phyloP scores from a whole-genome alignment of 208 protist species.

The Vickermania ingenoplastis region DNA sequence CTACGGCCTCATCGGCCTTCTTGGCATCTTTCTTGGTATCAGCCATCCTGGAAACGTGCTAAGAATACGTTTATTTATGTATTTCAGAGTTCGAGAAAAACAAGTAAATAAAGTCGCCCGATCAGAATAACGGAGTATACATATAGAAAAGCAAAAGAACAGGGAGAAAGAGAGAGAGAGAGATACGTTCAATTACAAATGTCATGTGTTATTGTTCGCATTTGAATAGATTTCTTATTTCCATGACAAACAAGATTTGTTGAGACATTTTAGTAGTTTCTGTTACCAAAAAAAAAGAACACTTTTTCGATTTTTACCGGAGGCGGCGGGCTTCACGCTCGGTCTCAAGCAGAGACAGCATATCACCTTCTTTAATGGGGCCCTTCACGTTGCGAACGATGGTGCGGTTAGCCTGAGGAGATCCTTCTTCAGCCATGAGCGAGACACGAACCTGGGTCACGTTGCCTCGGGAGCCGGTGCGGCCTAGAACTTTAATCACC shows the following conservation, averaged over 20 bases:
- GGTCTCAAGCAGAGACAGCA: conserved; percentile 99
- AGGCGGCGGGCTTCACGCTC: conserved; percentile 99
- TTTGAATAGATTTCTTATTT: too few relatives aligned
- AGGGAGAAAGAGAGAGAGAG: too few relatives aligned
- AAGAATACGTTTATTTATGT: not conserved
- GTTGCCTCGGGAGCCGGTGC: conserved; percentile 99
- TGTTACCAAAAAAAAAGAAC: not conserved
- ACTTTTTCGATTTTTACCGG: conserved; percentile 79
- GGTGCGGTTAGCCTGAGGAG: conserved; percentile 85
- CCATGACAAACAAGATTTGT: too few relatives aligned
- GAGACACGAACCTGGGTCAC: conserved; percentile 97
- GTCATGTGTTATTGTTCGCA: too few relatives aligned
- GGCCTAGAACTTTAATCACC: conserved; percentile 97
- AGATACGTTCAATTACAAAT: too few relatives aligned
- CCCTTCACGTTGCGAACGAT: conserved; percentile 99
- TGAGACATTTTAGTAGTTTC: conserved; percentile 1
- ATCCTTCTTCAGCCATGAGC: conserved; percentile 89
- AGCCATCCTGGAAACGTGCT: conserved; percentile 14
- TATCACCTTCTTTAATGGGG: conserved; percentile 97
- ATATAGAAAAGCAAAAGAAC: conserved; percentile 4
- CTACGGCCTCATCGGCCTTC: conserved; percentile 73
- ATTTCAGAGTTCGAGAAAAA: conserved; percentile 9
- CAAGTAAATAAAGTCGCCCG: too few relatives aligned
- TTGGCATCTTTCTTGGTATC: conserved; percentile 83
- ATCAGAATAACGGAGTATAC: conserved; percentile 4